Base-by-base conservation (phyloP, 23 red algal species). In the Gracilaria caudata region DNA sequence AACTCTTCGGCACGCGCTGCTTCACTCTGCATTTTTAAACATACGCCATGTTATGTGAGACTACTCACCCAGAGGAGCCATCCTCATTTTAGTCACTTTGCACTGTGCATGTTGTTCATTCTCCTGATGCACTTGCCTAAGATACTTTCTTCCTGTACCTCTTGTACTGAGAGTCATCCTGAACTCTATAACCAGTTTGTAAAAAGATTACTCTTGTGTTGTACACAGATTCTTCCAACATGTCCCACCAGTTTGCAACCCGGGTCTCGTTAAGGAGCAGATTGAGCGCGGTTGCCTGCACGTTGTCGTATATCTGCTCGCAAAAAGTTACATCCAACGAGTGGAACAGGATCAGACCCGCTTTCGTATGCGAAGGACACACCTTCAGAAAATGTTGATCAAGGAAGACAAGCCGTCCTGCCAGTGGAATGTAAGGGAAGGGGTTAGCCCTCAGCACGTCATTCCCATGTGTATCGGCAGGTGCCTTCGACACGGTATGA, bases 201-300 rank as follows among this genome's bases (percentile, higher is more conserved):
- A 66, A 66, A 66, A 66, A 66, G 61, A 66, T 28, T 60, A 60
- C 61, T 36, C 1, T 66, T 66, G 61, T 66, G 61, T 66, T 66
- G 61, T 66, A 66, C 7, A 35, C 7, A 26, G 26, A 33, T 66
- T 66, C 61, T 33, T 30, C 23, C 32, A 36, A 9, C 61, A 36
- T 35, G 1, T 33, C 61, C 24, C 61, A 35, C 26, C 1, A 35
- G 30, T 36, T 66, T 6, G 26, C 57, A 53, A 17, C 49, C 49
- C 14, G 2, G 19, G 1, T 17, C 2, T 53, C 14, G 12, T 2
- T 53, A 2, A 9, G 1, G 49, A 53, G 49, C 49, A 17, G 14
- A 4, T 45, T 45, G 6, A 45, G 41, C 41, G 6, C 41, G 41
- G 10, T 45, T 10, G 4, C 6, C 41, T 7, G 10, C 41, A 45